Evolutionary conservation across 2,329 filamentous ascomycete genomes (phyloP).

Genomic region (Trematosphaeria pertusa): DNA sequence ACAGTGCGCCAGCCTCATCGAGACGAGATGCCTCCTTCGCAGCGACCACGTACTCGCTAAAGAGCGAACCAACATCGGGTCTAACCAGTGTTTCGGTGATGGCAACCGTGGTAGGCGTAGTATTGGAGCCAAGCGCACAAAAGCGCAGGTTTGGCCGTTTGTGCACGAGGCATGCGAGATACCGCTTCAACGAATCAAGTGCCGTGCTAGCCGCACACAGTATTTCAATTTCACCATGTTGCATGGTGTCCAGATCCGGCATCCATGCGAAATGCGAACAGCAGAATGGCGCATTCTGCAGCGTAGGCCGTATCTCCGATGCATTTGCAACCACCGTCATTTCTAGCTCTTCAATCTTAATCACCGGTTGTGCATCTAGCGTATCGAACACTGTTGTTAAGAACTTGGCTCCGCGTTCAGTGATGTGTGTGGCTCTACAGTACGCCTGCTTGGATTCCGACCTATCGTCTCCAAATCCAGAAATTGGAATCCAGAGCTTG

Average conservation of each 20-base stretch:
- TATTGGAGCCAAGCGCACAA: conserved; percentile 12
- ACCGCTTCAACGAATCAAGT: not conserved
- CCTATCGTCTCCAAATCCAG: conserved; percentile 4
- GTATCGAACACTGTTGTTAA: not conserved
- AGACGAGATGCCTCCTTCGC: conserved; percentile 14
- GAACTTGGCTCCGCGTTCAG: conserved; percentile 1
- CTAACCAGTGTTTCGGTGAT: not conserved
- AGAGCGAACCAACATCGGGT: conserved; percentile 3
- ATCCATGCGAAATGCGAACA: conserved; percentile 9
- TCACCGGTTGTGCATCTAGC: not conserved
- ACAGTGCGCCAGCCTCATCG: conserved; percentile 11
- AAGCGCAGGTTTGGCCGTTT: conserved; percentile 14
- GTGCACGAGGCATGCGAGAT: conserved; percentile 12
- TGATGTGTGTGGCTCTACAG: not conserved
- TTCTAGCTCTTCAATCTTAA: not conserved
- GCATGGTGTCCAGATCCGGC: conserved; percentile 6
- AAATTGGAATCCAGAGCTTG: conserved; percentile 6
- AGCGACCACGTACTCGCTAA: conserved; percentile 18
- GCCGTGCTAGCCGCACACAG: not conserved
- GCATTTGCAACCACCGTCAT: not conserved
- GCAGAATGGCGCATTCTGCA: not conserved
- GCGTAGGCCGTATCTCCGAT: not conserved
- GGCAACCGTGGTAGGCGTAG: conserved; percentile 1
- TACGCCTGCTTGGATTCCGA: not conserved
- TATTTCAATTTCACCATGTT: not conserved